Percentiles rank a stretch among this genome's conserved stretches.
phyloP scores from a whole-genome alignment of 2,329 filamentous ascomycete species.

The Lecanosticta acicola region DNA sequence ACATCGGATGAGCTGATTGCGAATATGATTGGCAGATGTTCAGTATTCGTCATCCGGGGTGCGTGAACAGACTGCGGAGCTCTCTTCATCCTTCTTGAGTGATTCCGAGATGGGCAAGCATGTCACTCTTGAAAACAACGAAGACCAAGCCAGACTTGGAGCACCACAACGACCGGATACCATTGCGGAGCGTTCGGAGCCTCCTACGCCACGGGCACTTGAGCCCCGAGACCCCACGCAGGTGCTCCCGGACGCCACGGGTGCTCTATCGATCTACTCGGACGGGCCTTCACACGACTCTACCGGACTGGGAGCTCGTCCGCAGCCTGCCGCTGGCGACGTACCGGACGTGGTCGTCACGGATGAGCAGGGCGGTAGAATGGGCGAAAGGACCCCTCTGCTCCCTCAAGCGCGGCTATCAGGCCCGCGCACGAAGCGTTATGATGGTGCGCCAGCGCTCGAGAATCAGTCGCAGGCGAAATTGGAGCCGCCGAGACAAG shows the following conservation, averaged over 20 bases:
- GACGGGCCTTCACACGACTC: constrained; percentile 2
- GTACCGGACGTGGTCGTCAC: constrained; percentile 29
- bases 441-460: constrained; percentile 20
- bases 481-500: constrained; percentile 2
- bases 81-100: constrained; percentile 35
- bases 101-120: constrained; percentile 29
- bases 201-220: constrained; percentile 22
- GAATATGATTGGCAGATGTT: constrained; percentile 35
- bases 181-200: constrained; percentile 34
- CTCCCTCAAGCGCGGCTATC: constrained; percentile 29
- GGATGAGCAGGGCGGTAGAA: constrained; percentile 20
- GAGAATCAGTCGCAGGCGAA: constrained; percentile 19
- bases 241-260: constrained; percentile 4
- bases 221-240: constrained; percentile 8
- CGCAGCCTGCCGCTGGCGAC: neutral
- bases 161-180: constrained; percentile 18
- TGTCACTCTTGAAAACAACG: constrained; percentile 13
- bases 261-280: constrained; percentile 13
- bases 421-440: constrained; percentile 17
- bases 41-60: constrained; percentile 37
- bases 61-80: constrained; percentile 35
- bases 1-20: constrained; percentile 1
- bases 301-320: neutral
- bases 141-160: neutral
- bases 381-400: constrained; percentile 33